Percentiles rank a stretch among this genome's conserved stretches.
These are phyloP conservation scores for Apiospora saccharicola DNA, from an alignment of 2,329 filamentous ascomycete genomes.

Conservation along the genomic window DNA sequence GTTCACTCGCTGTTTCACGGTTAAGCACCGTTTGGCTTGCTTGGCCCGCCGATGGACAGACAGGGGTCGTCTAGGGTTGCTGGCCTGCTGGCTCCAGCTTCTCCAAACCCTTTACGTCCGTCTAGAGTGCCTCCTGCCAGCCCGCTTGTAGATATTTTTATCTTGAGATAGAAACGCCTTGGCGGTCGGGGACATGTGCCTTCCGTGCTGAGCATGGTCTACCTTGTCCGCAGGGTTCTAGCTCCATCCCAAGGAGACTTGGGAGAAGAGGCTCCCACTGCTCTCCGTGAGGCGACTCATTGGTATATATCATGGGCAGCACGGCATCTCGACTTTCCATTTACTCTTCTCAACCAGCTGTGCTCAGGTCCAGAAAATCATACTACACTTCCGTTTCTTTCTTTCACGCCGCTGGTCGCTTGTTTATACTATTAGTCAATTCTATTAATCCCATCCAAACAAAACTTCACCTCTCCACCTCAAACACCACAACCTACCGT, in stretches of 20 bases:
- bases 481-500: not conserved
- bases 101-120: not conserved
- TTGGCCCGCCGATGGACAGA: conserved; percentile 1
- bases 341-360: conserved; percentile 40
- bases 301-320: conserved; percentile 42
- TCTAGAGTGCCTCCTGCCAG: not conserved
- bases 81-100: conserved; percentile 3
- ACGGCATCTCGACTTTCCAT: conserved; percentile 22
- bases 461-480: not conserved
- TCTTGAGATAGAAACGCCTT: conserved; percentile 37
- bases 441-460: conserved; percentile 27
- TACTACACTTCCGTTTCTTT: conserved; percentile 30
- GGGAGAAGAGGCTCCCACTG: conserved; percentile 25
- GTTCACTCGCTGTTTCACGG: conserved; percentile 20
- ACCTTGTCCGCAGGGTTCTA: conserved; percentile 29
- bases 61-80: not conserved
- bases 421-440: conserved; percentile 37
- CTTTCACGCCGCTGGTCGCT: conserved; percentile 45
- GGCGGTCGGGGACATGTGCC: conserved; percentile 30
- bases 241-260: conserved; percentile 28
- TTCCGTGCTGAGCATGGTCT: conserved; percentile 8
- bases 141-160: conserved; percentile 36
- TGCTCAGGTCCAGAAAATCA: conserved; percentile 41
- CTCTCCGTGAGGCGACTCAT: conserved; percentile 24
- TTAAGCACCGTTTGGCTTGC: conserved; percentile 19